Base-by-base conservation (phyloP, 2,329 filamentous ascomycete genomes). In the Raffaelea ambrosiae region DNA sequence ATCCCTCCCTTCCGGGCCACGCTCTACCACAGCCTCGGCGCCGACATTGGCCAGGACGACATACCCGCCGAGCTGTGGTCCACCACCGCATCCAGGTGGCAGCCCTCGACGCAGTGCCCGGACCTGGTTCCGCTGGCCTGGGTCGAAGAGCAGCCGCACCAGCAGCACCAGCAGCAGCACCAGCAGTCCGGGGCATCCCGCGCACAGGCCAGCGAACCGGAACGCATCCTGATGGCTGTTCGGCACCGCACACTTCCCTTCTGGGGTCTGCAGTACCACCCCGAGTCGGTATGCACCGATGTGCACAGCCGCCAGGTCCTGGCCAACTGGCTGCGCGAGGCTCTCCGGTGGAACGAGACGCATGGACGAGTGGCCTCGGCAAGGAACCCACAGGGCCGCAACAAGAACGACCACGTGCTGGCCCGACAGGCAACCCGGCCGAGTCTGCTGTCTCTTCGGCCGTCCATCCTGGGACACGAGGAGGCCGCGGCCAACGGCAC, bases 261-360 rank as follows among this genome's bases (percentile, higher is more conserved):
- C 53, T 94, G 86, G 83, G 90, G 86, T 0, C 73, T 95, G 18
- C 90, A 95, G 60, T 95, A 93, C 57, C 89, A 95, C 59, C 89
- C 89, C 0, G 89, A 96, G 63, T 95, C 88, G 0, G 78, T 88
- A 14, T 95, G 88, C 62, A 94, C 89, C 4, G 85, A 87, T 36
- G 66, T 71, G 3, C 74, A 76, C 51, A 83, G 85, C 2, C 76
- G 74, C 19, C 66, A 69, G 14, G 71, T 95, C 22, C 71, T 95
- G 33, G 64, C 64, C 44, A 88, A 86, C 58, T 95, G 89, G 88
- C 93, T 89, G 74, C 60, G 63, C 4, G 71, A 79, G 58, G 81
- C 82, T 1, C 65, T 72, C 47, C 61, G 64, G 39, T 89, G 84
- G 79, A 85, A 83, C 43, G 57, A 65, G 29, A 49, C 50, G 14